These are phyloP conservation scores for Myotisia sp. DNA, from an alignment of 2,329 filamentous ascomycete genomes.

Conservation along the genomic window DNA sequence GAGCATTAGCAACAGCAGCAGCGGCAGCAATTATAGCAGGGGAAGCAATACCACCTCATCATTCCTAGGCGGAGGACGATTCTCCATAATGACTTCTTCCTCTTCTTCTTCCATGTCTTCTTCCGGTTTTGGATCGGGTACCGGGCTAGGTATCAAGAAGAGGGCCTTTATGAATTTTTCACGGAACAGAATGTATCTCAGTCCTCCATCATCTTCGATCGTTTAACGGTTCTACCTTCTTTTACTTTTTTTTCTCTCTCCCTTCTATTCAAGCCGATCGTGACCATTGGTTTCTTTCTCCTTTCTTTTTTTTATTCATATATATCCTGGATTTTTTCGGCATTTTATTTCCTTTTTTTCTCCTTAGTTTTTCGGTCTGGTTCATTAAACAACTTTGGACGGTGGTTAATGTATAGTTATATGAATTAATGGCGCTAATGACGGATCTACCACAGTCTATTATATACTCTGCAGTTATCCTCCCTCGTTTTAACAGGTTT, in stretches of 20 bases:
- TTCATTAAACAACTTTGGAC: no score
- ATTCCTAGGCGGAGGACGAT: neutral
- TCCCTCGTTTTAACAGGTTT: no score
- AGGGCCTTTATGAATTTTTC: constrained; percentile 5
- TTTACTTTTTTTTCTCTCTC: neutral
- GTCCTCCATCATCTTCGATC: no score
- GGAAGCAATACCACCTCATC: neutral
- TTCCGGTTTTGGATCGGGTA: neutral
- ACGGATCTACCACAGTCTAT: no score
- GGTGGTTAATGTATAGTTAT: no score
- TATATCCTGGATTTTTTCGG: no score
- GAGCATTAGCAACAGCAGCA: neutral
- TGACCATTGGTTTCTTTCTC: neutral
- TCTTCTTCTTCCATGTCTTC: neutral
- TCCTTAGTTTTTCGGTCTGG: no score
- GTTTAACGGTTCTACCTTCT: no score
- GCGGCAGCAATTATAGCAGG: no score
- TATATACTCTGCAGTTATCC: no score
- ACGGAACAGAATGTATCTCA: neutral
- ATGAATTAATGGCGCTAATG: no score
- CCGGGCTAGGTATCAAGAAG: constrained; percentile 1
- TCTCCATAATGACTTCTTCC: constrained; percentile 3
- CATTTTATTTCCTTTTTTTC: no score
- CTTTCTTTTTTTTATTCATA: neutral
- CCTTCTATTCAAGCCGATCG: neutral